phyloP scores from a whole-genome alignment of 495 filamentous ascomycete species.

The Talaromyces trachyspermus region DNA sequence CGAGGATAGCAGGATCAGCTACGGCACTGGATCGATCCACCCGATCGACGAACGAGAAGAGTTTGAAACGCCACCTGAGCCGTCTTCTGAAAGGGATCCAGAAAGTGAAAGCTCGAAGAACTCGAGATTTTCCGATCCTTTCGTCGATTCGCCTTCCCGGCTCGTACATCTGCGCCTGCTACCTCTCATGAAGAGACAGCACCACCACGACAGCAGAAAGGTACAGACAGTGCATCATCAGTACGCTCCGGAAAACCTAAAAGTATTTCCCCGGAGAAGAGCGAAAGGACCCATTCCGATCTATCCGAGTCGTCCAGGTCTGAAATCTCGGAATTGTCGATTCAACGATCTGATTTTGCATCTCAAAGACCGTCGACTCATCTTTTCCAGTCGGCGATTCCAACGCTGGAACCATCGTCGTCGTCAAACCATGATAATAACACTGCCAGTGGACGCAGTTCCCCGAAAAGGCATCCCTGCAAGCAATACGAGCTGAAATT shows the following conservation, averaged over 20 bases:
- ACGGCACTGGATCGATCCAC: constrained; percentile 47
- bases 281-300: constrained; percentile 49
- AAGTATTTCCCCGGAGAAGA: constrained; percentile 39
- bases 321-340: constrained; percentile 19
- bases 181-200: constrained; percentile 1
- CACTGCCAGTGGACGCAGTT: constrained; percentile 19
- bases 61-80: constrained; percentile 33
- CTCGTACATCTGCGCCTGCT: not conserved
- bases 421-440: not conserved
- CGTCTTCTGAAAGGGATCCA: constrained; percentile 15
- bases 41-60: constrained; percentile 72
- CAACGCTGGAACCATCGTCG: constrained; percentile 6
- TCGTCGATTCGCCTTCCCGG: constrained; percentile 5
- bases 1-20: constrained; percentile 40
- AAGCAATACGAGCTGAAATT: constrained; percentile 8
- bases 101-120: constrained; percentile 5
- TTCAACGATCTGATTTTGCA: constrained; percentile 13
- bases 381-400: constrained; percentile 9
- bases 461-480: constrained; percentile 8
- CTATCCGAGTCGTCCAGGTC: constrained; percentile 45
- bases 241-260: constrained; percentile 14
- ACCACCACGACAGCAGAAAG: not conserved
- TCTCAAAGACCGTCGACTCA: constrained; percentile 22
- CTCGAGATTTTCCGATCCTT: constrained; percentile 2
- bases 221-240: not conserved